Evolutionary conservation across 2,329 filamentous ascomycete genomes (phyloP), one percentile per base, ranked within the genome.

Genomic region (Zelopaecilomyces penicillatus): DNA sequence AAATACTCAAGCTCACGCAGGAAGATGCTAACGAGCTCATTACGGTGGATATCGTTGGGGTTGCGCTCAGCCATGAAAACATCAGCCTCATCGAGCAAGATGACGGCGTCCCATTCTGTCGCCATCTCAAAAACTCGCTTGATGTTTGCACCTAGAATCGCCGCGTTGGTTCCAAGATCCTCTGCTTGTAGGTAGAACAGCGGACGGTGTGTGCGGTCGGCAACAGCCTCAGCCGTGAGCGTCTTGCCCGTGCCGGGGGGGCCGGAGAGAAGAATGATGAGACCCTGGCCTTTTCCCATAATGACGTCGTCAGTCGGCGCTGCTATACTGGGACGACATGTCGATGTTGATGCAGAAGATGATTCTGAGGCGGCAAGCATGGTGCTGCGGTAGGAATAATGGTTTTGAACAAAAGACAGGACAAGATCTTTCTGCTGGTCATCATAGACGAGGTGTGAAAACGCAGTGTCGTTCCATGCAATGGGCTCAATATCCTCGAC

Each of bases 21-120:
- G 49, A 73, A 71, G 48, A 71, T 70, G 43, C 65, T 68, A 4
- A 73, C 68, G 4, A 76, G 60, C 39, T 68, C 71, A 53, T 76
- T 76, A 11, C 71, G 64, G 34, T 61, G 60, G 10, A 76, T 64
- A 49, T 76, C 67, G 34, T 63, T 61, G 34, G 64, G 63, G 42
- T 68, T 61, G 4, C 73, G 65, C 56, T 67, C 61, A 1, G 68
- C 67, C 56, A 76, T 67, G 56, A 75, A 76, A 2, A 76, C 70
- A 48, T 76, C 74, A 6, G 72, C 71, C 56, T 76, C 73, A 50
- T 76, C 73, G 3, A 76, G 65, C 4, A 78, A 60, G 19, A 76
- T 56, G 5, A 76, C 67, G 6, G 70, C 71, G 26, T 69, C 65
- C 73, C 74, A 78, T 11, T 65, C 65, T 1, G 66, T 65, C 2